Percentiles rank a stretch among this genome's conserved stretches.
phyloP scores from a whole-genome alignment of 441 rosid genomes.

The Daphne laureola region DNA sequence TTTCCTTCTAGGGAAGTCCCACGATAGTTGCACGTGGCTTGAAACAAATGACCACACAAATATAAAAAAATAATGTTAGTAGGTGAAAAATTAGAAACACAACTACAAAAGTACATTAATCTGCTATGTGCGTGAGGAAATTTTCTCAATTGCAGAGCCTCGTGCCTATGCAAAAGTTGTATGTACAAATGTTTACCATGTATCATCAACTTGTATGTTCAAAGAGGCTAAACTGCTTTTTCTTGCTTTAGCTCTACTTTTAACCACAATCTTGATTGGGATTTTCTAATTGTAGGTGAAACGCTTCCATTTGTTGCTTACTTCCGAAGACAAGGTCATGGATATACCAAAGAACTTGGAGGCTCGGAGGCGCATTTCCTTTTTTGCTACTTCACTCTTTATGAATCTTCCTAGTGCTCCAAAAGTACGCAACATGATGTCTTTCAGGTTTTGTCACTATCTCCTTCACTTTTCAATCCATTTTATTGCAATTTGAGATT shows the following conservation, averaged over 20 bases:
- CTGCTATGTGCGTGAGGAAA: not conserved
- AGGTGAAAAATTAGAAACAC: too few species aligned
- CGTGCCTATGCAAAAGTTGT: not conserved
- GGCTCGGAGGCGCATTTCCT: slow-evolving; percentile 84
- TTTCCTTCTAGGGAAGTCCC: not conserved
- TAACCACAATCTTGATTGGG: slow-evolving; percentile 18
- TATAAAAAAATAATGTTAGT: too few species aligned
- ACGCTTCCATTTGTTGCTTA: slow-evolving; percentile 72
- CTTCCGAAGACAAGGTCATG: slow-evolving; percentile 80
- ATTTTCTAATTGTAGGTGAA: slow-evolving; percentile 51
- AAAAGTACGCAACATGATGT: slow-evolving; percentile 79
- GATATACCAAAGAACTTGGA: slow-evolving; percentile 87
- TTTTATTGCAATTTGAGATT: too few species aligned
- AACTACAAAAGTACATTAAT: not conserved
- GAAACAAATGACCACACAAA: too few species aligned
- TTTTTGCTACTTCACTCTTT: slow-evolving; percentile 96
- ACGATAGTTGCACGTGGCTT: not conserved
- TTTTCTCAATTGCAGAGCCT: too few species aligned
- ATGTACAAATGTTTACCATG: not conserved
- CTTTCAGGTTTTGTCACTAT: slow-evolving; percentile 60
- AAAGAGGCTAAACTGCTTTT: too few species aligned
- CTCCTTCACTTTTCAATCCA: too few species aligned
- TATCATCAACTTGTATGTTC: too few species aligned
- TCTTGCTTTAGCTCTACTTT: slow-evolving; percentile 2
- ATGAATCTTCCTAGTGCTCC: slow-evolving; percentile 93